These are phyloP conservation scores for Protomyces arabidopsidicola DNA, from an alignment of 1,139 yeast species.

Conservation along the genomic window DNA sequence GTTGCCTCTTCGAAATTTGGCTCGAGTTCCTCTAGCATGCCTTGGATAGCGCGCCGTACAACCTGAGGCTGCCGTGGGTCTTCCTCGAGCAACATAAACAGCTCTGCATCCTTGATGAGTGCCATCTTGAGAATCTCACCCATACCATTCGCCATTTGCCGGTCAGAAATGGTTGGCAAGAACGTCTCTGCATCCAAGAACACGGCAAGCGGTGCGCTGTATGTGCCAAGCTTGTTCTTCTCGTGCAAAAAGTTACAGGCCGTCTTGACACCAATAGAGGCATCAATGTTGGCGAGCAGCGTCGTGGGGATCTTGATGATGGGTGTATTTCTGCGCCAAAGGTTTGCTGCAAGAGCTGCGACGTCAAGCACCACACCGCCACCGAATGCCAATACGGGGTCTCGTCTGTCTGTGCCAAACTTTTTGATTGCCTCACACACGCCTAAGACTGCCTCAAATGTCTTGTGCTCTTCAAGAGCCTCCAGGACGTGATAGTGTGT, in stretches of 20 bases:
- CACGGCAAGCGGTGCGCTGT: constrained; percentile 25
- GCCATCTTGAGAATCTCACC: constrained; percentile 29
- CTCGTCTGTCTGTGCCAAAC: constrained; percentile 22
- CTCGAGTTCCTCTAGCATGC: constrained; percentile 25
- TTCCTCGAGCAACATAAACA: constrained; percentile 12
- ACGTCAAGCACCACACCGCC: constrained; percentile 26
- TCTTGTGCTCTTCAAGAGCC: constrained; percentile 19
- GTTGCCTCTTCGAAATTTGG: constrained; percentile 26
- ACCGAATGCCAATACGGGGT: constrained; percentile 25
- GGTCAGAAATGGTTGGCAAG: constrained; percentile 10
- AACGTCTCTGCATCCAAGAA: constrained; percentile 20
- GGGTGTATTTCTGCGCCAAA: constrained; percentile 26
- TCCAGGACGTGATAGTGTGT: constrained; percentile 15
- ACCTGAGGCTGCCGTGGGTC: constrained; percentile 1
- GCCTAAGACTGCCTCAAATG: constrained; percentile 15
- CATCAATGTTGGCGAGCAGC: constrained; percentile 22
- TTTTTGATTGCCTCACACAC: constrained; percentile 18
- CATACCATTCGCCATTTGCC: constrained; percentile 27
- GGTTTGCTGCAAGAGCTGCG: constrained; percentile 23
- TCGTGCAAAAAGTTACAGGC: constrained; percentile 24
- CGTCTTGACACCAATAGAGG: constrained; percentile 27
- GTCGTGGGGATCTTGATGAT: constrained; percentile 26
- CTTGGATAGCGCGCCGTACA: constrained; percentile 25
- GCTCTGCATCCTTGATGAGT: constrained; percentile 12
- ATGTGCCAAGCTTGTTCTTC: constrained; percentile 27